These are phyloP conservation scores for Sclerotinia subarctica DNA, from an alignment of 2,329 filamentous ascomycete species.

Conservation along the genomic window DNA sequence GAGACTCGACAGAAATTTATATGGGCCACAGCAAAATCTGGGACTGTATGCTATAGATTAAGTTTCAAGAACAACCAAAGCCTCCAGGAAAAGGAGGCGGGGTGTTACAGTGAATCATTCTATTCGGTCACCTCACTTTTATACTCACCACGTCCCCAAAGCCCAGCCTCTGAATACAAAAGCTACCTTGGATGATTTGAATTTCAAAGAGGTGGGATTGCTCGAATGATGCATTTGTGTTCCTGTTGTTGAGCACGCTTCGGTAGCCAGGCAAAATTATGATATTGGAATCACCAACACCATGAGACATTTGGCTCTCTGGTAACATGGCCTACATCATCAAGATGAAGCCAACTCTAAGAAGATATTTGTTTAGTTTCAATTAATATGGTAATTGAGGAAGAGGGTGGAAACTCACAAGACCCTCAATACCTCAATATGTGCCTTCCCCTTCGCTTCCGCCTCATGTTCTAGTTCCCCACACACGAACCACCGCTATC, in stretches of 20 bases:
- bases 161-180: accelerated
- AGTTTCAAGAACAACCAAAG: neutral
- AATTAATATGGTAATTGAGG: neutral
- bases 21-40: too few relatives aligned
- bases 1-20: neutral
- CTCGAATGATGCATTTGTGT: neutral
- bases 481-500: neutral
- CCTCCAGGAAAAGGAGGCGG: neutral
- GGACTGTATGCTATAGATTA: too few relatives aligned
- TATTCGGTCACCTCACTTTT: neutral
- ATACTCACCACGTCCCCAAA: neutral
- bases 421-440: too few relatives aligned
- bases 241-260: neutral
- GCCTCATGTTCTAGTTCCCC: too few relatives aligned
- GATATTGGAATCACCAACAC: neutral
- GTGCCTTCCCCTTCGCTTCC: neutral
- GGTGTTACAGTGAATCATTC: neutral
- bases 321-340: too few relatives aligned
- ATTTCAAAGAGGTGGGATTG: neutral
- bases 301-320: neutral
- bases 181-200: neutral
- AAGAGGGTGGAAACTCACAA: neutral
- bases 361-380: neutral
- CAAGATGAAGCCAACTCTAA: neutral
- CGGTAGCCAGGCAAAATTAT: neutral